Percentiles rank a stretch among this genome's conserved stretches.
phyloP scores from a whole-genome alignment of 2,329 filamentous ascomycete genomes.

The Capronia epimyces region DNA sequence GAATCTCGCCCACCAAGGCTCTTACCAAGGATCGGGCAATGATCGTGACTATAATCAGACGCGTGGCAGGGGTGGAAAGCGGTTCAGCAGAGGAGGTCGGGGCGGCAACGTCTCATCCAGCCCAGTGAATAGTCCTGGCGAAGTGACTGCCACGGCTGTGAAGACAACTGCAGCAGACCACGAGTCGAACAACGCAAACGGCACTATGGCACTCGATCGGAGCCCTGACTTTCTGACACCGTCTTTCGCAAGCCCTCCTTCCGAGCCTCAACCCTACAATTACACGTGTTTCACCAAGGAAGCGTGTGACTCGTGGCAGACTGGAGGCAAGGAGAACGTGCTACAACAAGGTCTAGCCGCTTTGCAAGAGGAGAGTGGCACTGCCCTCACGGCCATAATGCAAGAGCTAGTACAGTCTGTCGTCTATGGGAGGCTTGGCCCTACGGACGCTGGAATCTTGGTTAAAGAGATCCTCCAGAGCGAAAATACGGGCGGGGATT shows the following conservation, averaged over 20 bases:
- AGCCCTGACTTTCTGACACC: slow-evolving; percentile 27
- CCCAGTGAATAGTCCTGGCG: slow-evolving; percentile 11
- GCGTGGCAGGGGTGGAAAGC: slow-evolving; percentile 32
- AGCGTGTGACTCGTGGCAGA: slow-evolving; percentile 61
- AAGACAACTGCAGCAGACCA: slow-evolving; percentile 27
- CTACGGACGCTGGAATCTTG: slow-evolving; percentile 63
- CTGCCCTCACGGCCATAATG: slow-evolving; percentile 66
- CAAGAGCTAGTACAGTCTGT: slow-evolving; percentile 79
- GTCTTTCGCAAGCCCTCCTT: slow-evolving; percentile 24
- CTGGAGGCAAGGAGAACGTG: slow-evolving; percentile 61
- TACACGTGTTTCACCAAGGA: slow-evolving; percentile 73
- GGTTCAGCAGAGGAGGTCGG: slow-evolving; percentile 21
- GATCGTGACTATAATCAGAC: slow-evolving; percentile 14
- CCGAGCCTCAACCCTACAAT: slow-evolving; percentile 49
- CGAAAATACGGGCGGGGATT: slow-evolving; percentile 8
- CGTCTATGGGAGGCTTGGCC: slow-evolving; percentile 61
- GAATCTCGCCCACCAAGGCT: slow-evolving; percentile 50
- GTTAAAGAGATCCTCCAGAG: slow-evolving; percentile 53
- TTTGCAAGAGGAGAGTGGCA: slow-evolving; percentile 61
- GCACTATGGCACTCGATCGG: slow-evolving; percentile 26
- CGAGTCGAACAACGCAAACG: slow-evolving; percentile 33
- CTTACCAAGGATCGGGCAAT: slow-evolving; percentile 34
- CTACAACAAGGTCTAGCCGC: slow-evolving; percentile 57
- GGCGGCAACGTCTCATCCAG: slow-evolving; percentile 11
- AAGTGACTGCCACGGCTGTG: slow-evolving; percentile 1